Conservation (phyloP, 306 rosid genomes). For the Mucuna pruriens region DNA sequence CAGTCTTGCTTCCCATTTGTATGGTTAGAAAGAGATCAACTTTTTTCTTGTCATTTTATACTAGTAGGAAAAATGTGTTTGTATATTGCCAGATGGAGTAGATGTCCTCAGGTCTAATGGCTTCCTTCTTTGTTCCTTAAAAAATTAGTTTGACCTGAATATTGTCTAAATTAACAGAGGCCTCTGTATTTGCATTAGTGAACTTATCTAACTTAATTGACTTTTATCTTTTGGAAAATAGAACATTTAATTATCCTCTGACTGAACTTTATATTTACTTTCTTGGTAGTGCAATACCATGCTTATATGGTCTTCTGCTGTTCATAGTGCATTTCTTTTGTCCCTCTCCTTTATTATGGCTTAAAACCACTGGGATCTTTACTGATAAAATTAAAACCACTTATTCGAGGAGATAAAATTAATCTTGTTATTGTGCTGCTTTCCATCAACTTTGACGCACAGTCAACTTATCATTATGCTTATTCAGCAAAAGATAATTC, state of each 20-base stretch:
- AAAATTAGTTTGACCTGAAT: conserved; percentile 14
- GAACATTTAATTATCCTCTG: not conserved
- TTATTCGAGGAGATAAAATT: not conserved
- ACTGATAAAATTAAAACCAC: not conserved
- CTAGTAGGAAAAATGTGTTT: not conserved
- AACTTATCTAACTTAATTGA: conserved; percentile 1
- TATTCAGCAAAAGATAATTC: conserved; percentile 2
- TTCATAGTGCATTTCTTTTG: not conserved
- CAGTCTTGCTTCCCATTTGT: conserved; percentile 87
- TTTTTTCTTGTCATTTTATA: conserved; percentile 18
- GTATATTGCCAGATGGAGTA: not conserved
- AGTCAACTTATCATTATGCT: conserved; percentile 9
- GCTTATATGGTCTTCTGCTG: not conserved
- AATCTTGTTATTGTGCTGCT: not conserved
- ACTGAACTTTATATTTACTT: not conserved
- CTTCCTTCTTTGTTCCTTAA: conserved; percentile 20
- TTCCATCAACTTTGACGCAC: conserved; percentile 5
- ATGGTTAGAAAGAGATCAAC: conserved; percentile 63
- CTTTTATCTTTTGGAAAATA: not conserved
- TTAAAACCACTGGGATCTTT: not conserved
- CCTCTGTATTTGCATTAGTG: conserved; percentile 13
- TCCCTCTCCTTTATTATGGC: not conserved
- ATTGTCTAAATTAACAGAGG: not conserved
- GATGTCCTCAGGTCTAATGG: not conserved
- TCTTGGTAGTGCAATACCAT: not conserved